These are phyloP conservation scores for Galerina sulciceps DNA, from an alignment of 768 basidiomycete species.

Conservation along the genomic window DNA sequence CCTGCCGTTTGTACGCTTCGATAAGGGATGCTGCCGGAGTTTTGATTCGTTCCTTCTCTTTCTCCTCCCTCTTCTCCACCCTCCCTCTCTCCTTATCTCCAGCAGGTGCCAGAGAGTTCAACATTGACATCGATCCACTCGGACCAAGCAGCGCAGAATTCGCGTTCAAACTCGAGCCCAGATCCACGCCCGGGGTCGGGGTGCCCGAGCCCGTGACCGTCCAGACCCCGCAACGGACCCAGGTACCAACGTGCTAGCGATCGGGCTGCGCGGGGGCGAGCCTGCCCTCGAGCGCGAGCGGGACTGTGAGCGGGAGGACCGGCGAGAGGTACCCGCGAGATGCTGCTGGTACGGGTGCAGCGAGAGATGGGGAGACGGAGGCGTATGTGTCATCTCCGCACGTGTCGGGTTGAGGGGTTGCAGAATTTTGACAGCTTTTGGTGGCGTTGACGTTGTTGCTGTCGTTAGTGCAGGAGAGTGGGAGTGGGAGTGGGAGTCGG, in stretches of 20 bases:
- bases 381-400: no score
- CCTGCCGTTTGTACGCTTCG: slow-evolving; percentile 22
- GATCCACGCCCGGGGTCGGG: neutral
- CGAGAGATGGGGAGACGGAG: neutral
- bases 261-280: neutral
- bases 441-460: neutral
- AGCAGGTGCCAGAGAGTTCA: neutral
- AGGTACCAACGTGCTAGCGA: neutral
- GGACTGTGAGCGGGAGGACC: no score
- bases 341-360: neutral
- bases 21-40: slow-evolving; percentile 18
- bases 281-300: slow-evolving; percentile 7
- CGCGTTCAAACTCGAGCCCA: neutral
- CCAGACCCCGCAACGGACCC: neutral
- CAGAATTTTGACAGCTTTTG: neutral
- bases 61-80: neutral
- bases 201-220: neutral
- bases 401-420: neutral
- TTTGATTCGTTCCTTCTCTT: neutral
- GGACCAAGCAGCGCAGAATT: neutral
- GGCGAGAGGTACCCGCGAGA: neutral
- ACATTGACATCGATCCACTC: no score
- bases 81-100: neutral
- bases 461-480: neutral
- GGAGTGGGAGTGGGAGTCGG: neutral